These are phyloP conservation scores for Globisporangium nunn DNA, from an alignment of 352 stramenopile genomes.

Conservation along the genomic window DNA sequence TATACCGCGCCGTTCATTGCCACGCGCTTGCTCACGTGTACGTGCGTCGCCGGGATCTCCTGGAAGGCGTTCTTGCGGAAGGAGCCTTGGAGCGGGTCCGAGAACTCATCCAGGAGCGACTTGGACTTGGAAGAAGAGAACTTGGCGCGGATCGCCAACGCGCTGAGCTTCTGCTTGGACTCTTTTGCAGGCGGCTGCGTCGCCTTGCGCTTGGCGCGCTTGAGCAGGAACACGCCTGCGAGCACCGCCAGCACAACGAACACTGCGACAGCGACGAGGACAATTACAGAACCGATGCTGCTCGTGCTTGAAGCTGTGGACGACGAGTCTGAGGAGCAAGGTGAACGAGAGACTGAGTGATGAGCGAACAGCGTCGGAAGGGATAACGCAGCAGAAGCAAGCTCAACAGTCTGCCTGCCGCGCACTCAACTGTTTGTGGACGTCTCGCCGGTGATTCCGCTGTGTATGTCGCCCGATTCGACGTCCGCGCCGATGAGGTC, in stretches of 20 bases:
- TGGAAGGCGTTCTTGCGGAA: conserved; percentile 49
- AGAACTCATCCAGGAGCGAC: conserved; percentile 24
- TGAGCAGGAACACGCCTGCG: conserved; percentile 48
- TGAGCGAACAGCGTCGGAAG: background rate
- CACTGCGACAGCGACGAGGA: conserved; percentile 34
- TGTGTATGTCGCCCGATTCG: conserved; percentile 10
- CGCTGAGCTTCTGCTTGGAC: conserved; percentile 31
- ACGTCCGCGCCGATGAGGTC: conserved; percentile 35
- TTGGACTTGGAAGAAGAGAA: conserved; percentile 9
- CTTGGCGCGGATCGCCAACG: conserved; percentile 23
- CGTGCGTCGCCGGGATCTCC: conserved; percentile 35
- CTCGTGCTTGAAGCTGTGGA: conserved; percentile 4
- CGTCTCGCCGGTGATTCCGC: conserved; percentile 13
- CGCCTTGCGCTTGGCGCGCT: conserved; percentile 48
- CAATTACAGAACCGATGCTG: conserved; percentile 23
- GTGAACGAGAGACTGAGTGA: background rate
- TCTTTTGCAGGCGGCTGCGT: conserved; percentile 15
- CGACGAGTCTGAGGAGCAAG: background rate
- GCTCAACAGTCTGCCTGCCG: background rate
- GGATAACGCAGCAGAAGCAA: background rate
- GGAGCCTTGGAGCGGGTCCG: conserved; percentile 23
- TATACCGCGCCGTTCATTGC: conserved; percentile 35
- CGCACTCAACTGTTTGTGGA: conserved; percentile 14
- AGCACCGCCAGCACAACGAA: conserved; percentile 35
- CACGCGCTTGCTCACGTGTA: conserved; percentile 33